phyloP scores from a whole-genome alignment of 768 basidiomycete genomes.

The Phaeotremella fagi region DNA sequence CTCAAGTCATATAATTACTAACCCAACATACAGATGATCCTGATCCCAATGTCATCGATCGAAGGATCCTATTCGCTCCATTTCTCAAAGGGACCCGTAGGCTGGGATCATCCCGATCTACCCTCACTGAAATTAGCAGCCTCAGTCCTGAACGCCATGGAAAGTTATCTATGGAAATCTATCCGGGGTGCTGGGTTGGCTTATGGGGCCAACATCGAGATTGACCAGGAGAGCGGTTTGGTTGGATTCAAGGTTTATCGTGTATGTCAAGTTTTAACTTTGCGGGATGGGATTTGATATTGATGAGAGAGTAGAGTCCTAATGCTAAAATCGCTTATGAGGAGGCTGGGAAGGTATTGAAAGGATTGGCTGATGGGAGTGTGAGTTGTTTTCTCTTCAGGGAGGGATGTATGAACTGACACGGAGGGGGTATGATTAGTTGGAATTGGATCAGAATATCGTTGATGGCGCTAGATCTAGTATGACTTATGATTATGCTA shows the following conservation, averaged over 20 bases:
- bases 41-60: conserved; percentile 86
- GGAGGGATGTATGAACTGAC: no score
- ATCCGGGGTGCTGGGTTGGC: conserved; percentile 93
- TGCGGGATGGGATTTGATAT: background rate
- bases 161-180: conserved; percentile 87
- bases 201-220: conserved; percentile 73
- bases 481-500: conserved; percentile 77
- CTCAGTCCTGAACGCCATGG: conserved; percentile 84
- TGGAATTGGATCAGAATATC: conserved; percentile 70
- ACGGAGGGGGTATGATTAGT: no score
- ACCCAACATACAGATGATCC: conserved; percentile 48
- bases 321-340: conserved; percentile 63
- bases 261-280: conserved; percentile 21
- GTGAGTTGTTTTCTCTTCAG: conserved; percentile 52
- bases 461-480: conserved; percentile 88
- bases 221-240: conserved; percentile 73
- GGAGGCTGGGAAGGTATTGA: conserved; percentile 71
- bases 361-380: conserved; percentile 72
- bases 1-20: conserved; percentile 1
- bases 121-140: conserved; percentile 78
- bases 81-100: conserved; percentile 69
- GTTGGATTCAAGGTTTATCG: conserved; percentile 73
- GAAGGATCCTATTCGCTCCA: conserved; percentile 85
- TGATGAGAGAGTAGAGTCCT: conserved; percentile 25
- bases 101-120: conserved; percentile 75